Conservation (phyloP, 2,329 filamentous ascomycete genomes). For the Ophiostoma quercus region DNA sequence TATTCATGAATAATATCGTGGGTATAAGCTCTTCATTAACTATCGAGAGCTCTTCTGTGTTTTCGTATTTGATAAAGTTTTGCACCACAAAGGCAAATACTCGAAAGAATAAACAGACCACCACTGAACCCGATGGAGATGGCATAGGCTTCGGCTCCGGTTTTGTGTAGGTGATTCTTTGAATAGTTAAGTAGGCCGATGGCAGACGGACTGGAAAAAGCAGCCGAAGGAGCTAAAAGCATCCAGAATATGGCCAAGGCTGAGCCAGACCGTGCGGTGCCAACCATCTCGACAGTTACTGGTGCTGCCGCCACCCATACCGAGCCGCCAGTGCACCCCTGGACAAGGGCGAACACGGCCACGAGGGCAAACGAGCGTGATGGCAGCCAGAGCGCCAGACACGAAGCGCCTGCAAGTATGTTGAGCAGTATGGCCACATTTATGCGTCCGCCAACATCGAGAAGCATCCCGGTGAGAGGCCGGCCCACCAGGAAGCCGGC, state of each 20-base stretch:
- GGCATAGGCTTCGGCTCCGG: not conserved
- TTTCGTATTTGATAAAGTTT: not conserved
- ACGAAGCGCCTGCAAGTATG: not conserved
- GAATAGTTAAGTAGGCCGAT: not conserved
- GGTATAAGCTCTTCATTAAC: no score
- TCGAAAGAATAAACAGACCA: not conserved
- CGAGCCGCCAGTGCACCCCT: not conserved
- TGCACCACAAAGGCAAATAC: not conserved
- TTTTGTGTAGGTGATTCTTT: not conserved
- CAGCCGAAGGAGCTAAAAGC: constrained; percentile 11
- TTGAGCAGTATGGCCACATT: not conserved
- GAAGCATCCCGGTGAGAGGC: not conserved
- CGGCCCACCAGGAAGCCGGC: not conserved
- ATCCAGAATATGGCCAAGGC: constrained; percentile 24
- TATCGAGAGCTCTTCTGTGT: no score
- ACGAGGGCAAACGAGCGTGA: not conserved
- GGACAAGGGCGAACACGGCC: not conserved
- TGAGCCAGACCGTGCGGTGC: constrained; percentile 24
- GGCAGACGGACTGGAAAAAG: constrained; percentile 20
- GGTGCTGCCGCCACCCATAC: not conserved
- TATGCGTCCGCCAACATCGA: not conserved
- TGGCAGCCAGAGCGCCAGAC: not conserved
- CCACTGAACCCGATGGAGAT: not conserved
- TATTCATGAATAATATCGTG: no score
- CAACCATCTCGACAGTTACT: constrained; percentile 1